These are phyloP conservation scores for Trichopus zeylanicus DNA, from an alignment of 116 monocot genomes.

Conservation along the genomic window DNA sequence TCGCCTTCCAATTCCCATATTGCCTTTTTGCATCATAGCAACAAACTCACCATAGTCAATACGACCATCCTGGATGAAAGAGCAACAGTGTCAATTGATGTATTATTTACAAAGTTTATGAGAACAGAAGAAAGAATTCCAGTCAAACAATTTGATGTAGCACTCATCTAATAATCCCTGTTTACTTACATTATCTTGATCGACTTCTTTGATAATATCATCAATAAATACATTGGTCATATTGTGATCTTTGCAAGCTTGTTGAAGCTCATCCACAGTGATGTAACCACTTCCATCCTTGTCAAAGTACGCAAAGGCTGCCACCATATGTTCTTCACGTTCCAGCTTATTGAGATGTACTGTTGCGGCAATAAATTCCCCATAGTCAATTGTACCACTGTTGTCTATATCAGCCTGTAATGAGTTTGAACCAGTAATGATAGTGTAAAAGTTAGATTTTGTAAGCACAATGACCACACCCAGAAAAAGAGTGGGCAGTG, in stretches of 20 bases:
- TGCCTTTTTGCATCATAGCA: slow-evolving; percentile 88
- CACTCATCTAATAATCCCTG: background rate
- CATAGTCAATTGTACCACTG: slow-evolving; percentile 55
- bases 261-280: slow-evolving; percentile 61
- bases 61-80: slow-evolving; percentile 54
- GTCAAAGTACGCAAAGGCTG: slow-evolving; percentile 58
- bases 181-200: slow-evolving; percentile 64
- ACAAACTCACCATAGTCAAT: slow-evolving; percentile 90
- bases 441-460: background rate
- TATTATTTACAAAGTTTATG: background rate
- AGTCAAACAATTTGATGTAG: background rate
- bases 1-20: slow-evolving; percentile 63
- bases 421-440: slow-evolving; percentile 1
- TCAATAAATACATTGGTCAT: slow-evolving; percentile 45
- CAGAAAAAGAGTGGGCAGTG: background rate
- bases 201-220: slow-evolving; percentile 49
- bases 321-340: slow-evolving; percentile 53
- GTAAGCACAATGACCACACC: background rate
- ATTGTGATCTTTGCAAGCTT: slow-evolving; percentile 56
- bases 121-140: background rate
- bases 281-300: slow-evolving; percentile 65
- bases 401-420: slow-evolving; percentile 58
- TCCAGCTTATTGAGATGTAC: slow-evolving; percentile 60
- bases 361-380: slow-evolving; percentile 66
- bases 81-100: background rate